Evolutionary conservation across 2,329 filamentous ascomycete species (phyloP).

Genomic region (Colletotrichum liriopes): DNA sequence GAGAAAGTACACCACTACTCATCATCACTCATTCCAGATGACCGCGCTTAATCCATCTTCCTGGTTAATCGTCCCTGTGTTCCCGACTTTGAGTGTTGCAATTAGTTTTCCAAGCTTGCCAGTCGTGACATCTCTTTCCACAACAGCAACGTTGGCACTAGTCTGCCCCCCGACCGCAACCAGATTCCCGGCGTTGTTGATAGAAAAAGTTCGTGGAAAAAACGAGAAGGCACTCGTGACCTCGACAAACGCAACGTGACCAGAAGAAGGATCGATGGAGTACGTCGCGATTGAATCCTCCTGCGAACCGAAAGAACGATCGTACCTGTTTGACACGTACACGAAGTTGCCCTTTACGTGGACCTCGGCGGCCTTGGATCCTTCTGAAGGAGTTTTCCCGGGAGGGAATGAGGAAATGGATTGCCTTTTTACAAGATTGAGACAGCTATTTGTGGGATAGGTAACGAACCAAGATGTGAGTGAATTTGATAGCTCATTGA

Average conservation of each 20-base stretch:
- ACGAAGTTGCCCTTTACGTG: constrained; percentile 68
- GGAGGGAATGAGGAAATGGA: constrained; percentile 63
- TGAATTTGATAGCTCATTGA: constrained; percentile 67
- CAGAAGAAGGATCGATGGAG: constrained; percentile 60
- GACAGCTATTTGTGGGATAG: constrained; percentile 61
- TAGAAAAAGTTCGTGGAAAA: constrained; percentile 74
- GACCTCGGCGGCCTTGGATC: constrained; percentile 71
- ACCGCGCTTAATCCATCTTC: constrained; percentile 66
- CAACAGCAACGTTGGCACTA: constrained; percentile 71
- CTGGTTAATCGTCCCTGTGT: constrained; percentile 57
- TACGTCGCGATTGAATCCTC: constrained; percentile 72
- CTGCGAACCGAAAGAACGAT: constrained; percentile 68
- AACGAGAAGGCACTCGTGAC: constrained; percentile 70
- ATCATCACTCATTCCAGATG: constrained; percentile 61
- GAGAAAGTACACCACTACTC: not conserved
- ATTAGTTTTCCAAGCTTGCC: constrained; percentile 69
- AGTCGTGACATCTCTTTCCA: constrained; percentile 67
- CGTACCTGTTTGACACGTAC: constrained; percentile 75
- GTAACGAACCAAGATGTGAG: constrained; percentile 65
- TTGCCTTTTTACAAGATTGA: constrained; percentile 62
- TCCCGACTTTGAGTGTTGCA: constrained; percentile 57
- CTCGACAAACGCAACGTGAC: constrained; percentile 67
- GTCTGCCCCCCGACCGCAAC: constrained; percentile 77
- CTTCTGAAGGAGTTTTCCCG: constrained; percentile 58
- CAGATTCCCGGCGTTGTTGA: constrained; percentile 72